These are phyloP conservation scores for Septoria linicola DNA, from an alignment of 2,329 filamentous ascomycete species.

Conservation along the genomic window DNA sequence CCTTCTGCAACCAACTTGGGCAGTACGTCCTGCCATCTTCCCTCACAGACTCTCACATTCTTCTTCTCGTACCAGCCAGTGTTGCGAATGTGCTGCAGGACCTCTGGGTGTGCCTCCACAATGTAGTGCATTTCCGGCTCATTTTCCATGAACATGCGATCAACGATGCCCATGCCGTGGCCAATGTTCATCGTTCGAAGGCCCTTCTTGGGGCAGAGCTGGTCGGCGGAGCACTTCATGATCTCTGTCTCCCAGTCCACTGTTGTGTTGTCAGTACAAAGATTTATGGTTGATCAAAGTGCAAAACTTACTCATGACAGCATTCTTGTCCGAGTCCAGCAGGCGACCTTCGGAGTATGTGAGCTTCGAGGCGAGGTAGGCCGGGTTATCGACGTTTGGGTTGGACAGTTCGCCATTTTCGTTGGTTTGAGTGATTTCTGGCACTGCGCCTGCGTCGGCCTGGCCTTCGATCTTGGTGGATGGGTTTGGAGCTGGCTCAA, in stretches of 20 bases:
- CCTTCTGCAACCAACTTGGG: constrained; percentile 47
- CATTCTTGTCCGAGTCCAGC: constrained; percentile 51
- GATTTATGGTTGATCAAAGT: background rate
- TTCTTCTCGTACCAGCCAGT: constrained; percentile 51
- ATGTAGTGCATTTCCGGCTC: constrained; percentile 50
- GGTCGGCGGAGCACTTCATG: constrained; percentile 49
- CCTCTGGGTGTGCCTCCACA: constrained; percentile 53
- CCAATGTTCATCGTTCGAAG: constrained; percentile 52
- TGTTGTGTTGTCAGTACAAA: background rate
- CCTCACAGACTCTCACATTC: constrained; percentile 51
- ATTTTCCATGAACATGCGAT: constrained; percentile 48
- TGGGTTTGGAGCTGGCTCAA: constrained; percentile 37
- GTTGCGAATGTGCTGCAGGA: constrained; percentile 47
- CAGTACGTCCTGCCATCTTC: constrained; percentile 52
- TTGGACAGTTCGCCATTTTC: constrained; percentile 36
- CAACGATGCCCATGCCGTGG: constrained; percentile 54
- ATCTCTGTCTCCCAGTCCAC: constrained; percentile 53
- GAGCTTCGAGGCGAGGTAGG: constrained; percentile 50
- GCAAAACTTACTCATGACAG: constrained; percentile 43
- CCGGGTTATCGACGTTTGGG: constrained; percentile 46
- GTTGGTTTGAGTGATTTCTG: constrained; percentile 29
- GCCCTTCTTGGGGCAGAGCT: constrained; percentile 41
- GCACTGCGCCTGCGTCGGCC: constrained; percentile 25
- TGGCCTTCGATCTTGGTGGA: constrained; percentile 33
- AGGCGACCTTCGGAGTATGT: constrained; percentile 50